Percentiles rank a stretch among this genome's conserved stretches.
These are phyloP conservation scores for Tolypocladium paradoxum DNA, from an alignment of 2,329 filamentous ascomycete genomes.

Conservation along the genomic window DNA sequence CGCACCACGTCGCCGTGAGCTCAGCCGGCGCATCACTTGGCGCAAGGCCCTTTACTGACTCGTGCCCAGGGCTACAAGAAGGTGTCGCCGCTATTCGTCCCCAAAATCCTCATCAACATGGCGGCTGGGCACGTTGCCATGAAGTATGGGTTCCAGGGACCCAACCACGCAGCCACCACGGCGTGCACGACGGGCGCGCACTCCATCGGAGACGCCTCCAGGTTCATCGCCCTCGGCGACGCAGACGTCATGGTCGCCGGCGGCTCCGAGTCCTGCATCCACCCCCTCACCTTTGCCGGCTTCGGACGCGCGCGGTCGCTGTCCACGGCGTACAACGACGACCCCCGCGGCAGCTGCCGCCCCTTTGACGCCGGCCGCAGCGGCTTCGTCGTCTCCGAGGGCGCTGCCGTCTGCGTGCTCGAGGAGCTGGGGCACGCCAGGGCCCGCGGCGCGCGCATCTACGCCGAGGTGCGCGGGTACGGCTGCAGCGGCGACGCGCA, in stretches of 20 bases:
- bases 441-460: slow-evolving; percentile 66
- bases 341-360: slow-evolving; percentile 60
- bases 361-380: slow-evolving; percentile 74
- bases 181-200: slow-evolving; percentile 95
- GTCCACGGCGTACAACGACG: slow-evolving; percentile 67
- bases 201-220: slow-evolving; percentile 85
- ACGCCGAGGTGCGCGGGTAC: slow-evolving; percentile 83
- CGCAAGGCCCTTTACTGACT: background rate
- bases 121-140: slow-evolving; percentile 93
- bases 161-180: slow-evolving; percentile 86
- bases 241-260: slow-evolving; percentile 95
- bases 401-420: slow-evolving; percentile 75
- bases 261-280: slow-evolving; percentile 88
- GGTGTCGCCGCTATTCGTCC: slow-evolving; percentile 88
- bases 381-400: slow-evolving; percentile 90
- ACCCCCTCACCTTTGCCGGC: slow-evolving; percentile 83
- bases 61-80: slow-evolving; percentile 69
- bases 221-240: slow-evolving; percentile 84
- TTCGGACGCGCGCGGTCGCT: slow-evolving; percentile 83
- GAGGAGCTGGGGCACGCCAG: slow-evolving; percentile 88
- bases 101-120: slow-evolving; percentile 86
- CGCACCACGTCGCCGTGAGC: slow-evolving; percentile 61
- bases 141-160: slow-evolving; percentile 78
- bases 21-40: too few species aligned
- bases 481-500: slow-evolving; percentile 84